Evolutionary conservation across 345 rosid species (phyloP), one percentile per base, ranked within the genome.

Genomic region (Cardamine resedifolia): DNA sequence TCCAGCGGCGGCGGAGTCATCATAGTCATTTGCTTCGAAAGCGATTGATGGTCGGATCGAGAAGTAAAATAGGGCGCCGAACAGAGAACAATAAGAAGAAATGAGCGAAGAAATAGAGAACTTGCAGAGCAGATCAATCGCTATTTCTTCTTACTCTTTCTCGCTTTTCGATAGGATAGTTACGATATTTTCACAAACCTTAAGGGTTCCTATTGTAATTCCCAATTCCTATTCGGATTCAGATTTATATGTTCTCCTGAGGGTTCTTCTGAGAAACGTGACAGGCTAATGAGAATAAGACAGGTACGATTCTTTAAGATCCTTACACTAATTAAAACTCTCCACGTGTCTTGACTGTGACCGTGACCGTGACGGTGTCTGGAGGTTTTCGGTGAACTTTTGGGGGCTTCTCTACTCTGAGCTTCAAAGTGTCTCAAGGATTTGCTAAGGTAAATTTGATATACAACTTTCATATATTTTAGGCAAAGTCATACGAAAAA

Each of bases 1-100:
- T 91, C 97, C 10, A 85, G 51, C 71, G 90, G 90, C 48, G 93
- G 81, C 75, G 93, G 88, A 77, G 97, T 85, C 85, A 91, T 80
- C 91, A 87, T 45, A 81, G 96, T 89, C 97, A 91, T 89, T 83
- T 82, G 57, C 68, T 48, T 71, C 41, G 58, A 70, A 53, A 62
- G 68, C 68, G 62, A 47, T 19, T 60, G 69, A 67, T 41, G 72
- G 88, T 60, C 58, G 27, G 87, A 83, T 83, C 84, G 69, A 72
- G 55, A 73, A 83, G 79, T 66, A 53, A 18, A 47, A 48, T 36
- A 64, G 58, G 58, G 45, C 2, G 39, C 43, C 36, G 76, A 26
- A 39, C 51, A 20, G 51, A 75, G 59, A 36, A 28, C 41, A 52
- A 73, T 65, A 21, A 14, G 74, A 34, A 63, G 60, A 43, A 68